Evolutionary conservation across 2,329 filamentous ascomycete genomes (phyloP).

Genomic region (Sclerotinia spermophila): DNA sequence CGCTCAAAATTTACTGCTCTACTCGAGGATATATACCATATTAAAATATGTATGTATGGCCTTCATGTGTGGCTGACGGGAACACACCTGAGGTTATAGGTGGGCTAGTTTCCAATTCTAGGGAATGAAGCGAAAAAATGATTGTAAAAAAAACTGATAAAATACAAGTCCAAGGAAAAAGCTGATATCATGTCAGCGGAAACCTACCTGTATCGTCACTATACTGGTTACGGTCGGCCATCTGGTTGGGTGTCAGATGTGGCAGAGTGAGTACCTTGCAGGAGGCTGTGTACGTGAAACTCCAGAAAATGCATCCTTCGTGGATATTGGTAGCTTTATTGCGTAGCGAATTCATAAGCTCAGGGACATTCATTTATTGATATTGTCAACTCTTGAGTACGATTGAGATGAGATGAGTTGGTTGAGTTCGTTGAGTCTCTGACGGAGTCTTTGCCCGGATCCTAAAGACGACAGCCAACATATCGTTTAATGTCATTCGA

Average conservation of each 20-base stretch:
- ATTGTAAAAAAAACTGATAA: neutral
- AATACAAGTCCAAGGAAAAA: no score
- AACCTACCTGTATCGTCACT: neutral
- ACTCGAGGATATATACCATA: neutral
- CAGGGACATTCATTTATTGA: neutral
- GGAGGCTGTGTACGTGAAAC: constrained; percentile 3
- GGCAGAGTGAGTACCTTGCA: constrained; percentile 5
- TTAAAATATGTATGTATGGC: neutral
- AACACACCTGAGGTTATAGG: neutral
- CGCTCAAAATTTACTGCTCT: neutral
- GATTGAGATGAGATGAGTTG: neutral
- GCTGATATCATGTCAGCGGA: neutral
- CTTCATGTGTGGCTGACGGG: neutral
- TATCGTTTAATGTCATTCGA: neutral
- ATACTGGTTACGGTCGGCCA: neutral
- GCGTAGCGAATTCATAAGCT: neutral
- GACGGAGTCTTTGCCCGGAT: neutral
- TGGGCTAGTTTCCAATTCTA: neutral
- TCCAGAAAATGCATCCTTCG: neutral
- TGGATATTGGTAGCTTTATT: neutral
- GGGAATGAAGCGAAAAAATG: neutral
- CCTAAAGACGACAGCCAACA: neutral
- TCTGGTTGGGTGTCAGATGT: neutral
- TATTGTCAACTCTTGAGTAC: neutral
- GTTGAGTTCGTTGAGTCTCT: neutral